Base-by-base conservation (phyloP, 2,329 filamentous ascomycete species). In the Penicillium decumbens region DNA sequence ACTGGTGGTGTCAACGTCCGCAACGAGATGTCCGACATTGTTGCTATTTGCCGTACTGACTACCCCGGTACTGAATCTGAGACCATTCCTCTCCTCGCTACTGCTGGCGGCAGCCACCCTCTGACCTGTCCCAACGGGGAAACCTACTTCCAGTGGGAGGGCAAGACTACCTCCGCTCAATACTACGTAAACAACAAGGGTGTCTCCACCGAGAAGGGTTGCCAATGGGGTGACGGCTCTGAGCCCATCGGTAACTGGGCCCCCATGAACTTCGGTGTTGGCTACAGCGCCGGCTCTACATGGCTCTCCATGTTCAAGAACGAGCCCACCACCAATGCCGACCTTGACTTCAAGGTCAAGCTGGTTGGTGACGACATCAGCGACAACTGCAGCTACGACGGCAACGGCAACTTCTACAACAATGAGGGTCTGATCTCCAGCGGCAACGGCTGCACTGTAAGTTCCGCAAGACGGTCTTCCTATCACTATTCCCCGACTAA, bases 141-240 rank as follows among this genome's bases (percentile, higher is more conserved):
- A 42, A 77, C 75, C 43, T 95, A 92, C 77, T 97, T 90, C 77
- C 73, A 77, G 54, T 95, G 89, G 88, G 60, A 88, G 64, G 81
- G 81, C 61, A 80, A 80, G 69, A 62, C 75, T 43, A 97, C 93
- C 45, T 91, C 89, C 41, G 91, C 91, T 39, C 93, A 97, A 75
- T 97, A 95, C 80, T 98, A 98, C 69, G 81, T 97, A 73, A 97
- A 97, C 81, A 87, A 87, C 63, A 79, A 82, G 61, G 90, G 89
- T 53, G 76, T 87, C 45, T 62, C 72, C 15, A 74, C 83, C 50
- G 69, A 82, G 57, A 73, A 91, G 10, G 88, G 82, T 43, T 98
- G 93, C 75, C 72, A 80, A 50, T 97, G 93, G 93, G 76, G 80
- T 44, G 77, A 77, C 18, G 76, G 82, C 51, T 84, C 70, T 47